These are phyloP conservation scores for Thermothielavioides terrestris DNA, from an alignment of 495 filamentous ascomycete species.

Conservation along the genomic window DNA sequence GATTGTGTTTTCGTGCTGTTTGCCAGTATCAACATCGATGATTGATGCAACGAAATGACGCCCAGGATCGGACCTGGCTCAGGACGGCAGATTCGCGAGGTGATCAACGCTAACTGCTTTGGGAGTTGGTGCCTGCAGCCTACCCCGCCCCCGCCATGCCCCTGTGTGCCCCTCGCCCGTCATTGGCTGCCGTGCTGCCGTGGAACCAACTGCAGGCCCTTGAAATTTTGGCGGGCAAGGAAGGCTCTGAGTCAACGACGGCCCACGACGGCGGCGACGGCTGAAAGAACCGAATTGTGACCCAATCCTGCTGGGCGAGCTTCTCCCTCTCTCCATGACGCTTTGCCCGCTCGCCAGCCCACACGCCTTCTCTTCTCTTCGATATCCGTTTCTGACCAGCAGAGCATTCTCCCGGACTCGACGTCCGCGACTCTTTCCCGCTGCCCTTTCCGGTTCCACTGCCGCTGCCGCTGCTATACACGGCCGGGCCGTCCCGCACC, in stretches of 20 bases:
- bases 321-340: slow-evolving; percentile 16
- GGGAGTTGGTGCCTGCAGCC: no score
- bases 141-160: no score
- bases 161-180: background rate
- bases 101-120: no score
- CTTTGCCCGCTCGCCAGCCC: slow-evolving; percentile 5
- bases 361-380: slow-evolving; percentile 19
- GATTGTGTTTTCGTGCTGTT: no score
- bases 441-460: no score
- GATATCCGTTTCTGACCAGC: slow-evolving; percentile 4
- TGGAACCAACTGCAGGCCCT: background rate
- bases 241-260: slow-evolving; percentile 5
- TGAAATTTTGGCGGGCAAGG: slow-evolving; percentile 1
- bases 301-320: background rate
- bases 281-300: background rate
- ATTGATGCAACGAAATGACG: no score
- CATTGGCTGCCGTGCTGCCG: background rate
- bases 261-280: background rate
- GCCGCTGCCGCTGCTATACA: slow-evolving; percentile 11
- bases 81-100: background rate
- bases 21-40: no score
- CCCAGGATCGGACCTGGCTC: no score
- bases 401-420: slow-evolving; percentile 7
- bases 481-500: slow-evolving; percentile 8
- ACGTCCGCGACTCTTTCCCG: slow-evolving; percentile 9